These are phyloP conservation scores for Plectosphaerella sp. DNA, from an alignment of 2,329 filamentous ascomycete species.

Conservation along the genomic window DNA sequence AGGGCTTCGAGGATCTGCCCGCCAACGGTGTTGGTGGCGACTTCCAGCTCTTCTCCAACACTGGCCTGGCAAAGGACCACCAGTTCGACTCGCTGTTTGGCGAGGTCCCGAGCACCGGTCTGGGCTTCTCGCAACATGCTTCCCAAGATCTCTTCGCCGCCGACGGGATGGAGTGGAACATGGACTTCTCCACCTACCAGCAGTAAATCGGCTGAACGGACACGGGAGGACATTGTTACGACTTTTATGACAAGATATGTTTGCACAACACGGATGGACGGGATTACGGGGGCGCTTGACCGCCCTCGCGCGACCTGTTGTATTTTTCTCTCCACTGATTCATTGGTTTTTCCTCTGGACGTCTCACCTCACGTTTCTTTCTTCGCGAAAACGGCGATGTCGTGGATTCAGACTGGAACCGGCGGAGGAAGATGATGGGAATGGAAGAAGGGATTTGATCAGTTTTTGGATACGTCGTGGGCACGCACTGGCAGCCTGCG, in stretches of 20 bases:
- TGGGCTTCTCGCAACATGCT: constrained; percentile 47
- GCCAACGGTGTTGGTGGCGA: constrained; percentile 45
- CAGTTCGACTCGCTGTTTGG: constrained; percentile 43
- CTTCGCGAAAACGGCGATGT: not conserved
- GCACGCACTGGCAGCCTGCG: too few relatives aligned
- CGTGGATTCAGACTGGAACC: not conserved
- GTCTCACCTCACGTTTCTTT: constrained; percentile 1
- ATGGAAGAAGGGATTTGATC: too few relatives aligned
- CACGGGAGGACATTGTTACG: not conserved
- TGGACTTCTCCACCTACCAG: constrained; percentile 25
- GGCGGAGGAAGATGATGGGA: not conserved
- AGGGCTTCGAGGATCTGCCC: constrained; percentile 56
- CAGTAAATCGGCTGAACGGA: constrained; percentile 17
- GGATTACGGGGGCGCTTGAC: not conserved
- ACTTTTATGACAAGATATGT: not conserved
- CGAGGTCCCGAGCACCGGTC: constrained; percentile 44
- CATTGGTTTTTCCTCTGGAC: not conserved
- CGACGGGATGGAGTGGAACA: constrained; percentile 34
- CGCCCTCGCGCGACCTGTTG: not conserved
- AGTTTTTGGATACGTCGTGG: too few relatives aligned
- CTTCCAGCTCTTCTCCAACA: constrained; percentile 58
- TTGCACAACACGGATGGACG: not conserved
- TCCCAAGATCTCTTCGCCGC: constrained; percentile 45
- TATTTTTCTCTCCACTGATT: constrained; percentile 1
- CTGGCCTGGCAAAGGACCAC: constrained; percentile 31